Conservation (phyloP, 1,284 basidiomycete species). For the Cutaneotrichosporon curvatum region DNA sequence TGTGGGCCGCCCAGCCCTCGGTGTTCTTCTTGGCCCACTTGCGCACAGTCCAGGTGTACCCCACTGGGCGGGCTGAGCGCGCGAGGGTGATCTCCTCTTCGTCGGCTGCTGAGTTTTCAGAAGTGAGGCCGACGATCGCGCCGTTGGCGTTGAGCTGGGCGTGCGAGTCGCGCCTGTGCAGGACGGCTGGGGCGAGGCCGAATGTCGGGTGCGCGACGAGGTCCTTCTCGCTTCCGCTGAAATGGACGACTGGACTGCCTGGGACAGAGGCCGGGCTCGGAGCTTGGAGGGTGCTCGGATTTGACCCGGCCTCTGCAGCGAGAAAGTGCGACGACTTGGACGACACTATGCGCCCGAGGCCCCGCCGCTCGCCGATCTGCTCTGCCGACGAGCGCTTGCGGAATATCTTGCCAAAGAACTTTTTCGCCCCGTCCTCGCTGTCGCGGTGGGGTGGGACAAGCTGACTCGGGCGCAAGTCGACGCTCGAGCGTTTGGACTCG, state of each 20-base stretch:
- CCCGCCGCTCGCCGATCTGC: neutral
- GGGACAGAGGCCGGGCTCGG: constrained; percentile 6
- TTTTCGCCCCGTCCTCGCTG: constrained; percentile 48
- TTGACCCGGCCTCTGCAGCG: neutral
- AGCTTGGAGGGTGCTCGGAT: neutral
- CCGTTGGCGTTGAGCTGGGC: constrained; percentile 25
- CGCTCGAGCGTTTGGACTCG: constrained; percentile 14
- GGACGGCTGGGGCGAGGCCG: constrained; percentile 34
- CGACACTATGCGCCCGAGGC: neutral
- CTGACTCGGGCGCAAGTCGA: constrained; percentile 12
- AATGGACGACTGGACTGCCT: constrained; percentile 2
- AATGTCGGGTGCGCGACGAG: constrained; percentile 36
- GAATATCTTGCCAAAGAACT: constrained; percentile 67
- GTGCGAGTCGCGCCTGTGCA: constrained; percentile 21
- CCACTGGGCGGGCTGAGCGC: constrained; percentile 35
- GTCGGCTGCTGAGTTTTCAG: neutral
- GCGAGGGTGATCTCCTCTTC: neutral
- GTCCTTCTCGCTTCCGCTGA: neutral
- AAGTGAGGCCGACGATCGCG: constrained; percentile 28
- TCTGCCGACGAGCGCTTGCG: constrained; percentile 47
- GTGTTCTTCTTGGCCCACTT: constrained; percentile 62
- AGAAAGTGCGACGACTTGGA: constrained; percentile 3
- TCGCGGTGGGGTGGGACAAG: constrained; percentile 18
- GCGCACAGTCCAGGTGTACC: constrained; percentile 73
- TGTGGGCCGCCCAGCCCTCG: constrained; percentile 37